Base-by-base conservation (phyloP, 345 rosid species). In the Laguncularia racemosa region DNA sequence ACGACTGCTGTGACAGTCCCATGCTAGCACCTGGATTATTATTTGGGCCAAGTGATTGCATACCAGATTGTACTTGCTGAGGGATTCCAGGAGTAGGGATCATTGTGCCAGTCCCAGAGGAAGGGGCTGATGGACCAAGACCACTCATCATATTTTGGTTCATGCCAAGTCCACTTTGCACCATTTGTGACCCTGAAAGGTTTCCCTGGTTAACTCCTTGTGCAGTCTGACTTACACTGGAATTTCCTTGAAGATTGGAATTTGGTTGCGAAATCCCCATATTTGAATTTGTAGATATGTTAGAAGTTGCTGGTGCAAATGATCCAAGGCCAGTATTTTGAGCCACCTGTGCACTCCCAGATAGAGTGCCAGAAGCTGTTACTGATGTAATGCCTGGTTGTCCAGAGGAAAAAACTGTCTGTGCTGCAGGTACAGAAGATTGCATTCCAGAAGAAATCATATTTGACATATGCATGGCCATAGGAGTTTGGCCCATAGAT, bases 381-480 rank as follows among this genome's bases (percentile, higher is more conserved):
- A 79, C 64, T 33, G 96, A 77, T 57, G 78, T 69, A 51, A 81
- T 73, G 59, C 81, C 84, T 1, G 85, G 33, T 63, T 82, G 96
- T 53, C 87, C 95, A 63, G 96, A 78, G 64, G 97, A 78, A 71
- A 83, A 79, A 15, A 78, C 85, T 68, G 74, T 74, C 62, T 85
- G 97, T 66, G 90, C 55, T 59, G 91, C 67, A 76, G 97, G 90
- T 68, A 87, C 80, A 44, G 91, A 78, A 28, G 99, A 78, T 57
- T 82, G 76, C 81, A 81, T 85, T 78, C 95, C 92, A 72, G 84
- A 85, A 59, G 97, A 87, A 71, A 93, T 87, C 99, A 89, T 85
- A 73, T 82, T 89, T 56, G 97, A 87, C 90, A 89, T 82, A 76
- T 85, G 99, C 95, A 89, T 79, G 63, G 85, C 90, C 64, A 93